These are phyloP conservation scores for Pythium insidiosum DNA, from an alignment of 352 stramenopile species.

Conservation along the genomic window DNA sequence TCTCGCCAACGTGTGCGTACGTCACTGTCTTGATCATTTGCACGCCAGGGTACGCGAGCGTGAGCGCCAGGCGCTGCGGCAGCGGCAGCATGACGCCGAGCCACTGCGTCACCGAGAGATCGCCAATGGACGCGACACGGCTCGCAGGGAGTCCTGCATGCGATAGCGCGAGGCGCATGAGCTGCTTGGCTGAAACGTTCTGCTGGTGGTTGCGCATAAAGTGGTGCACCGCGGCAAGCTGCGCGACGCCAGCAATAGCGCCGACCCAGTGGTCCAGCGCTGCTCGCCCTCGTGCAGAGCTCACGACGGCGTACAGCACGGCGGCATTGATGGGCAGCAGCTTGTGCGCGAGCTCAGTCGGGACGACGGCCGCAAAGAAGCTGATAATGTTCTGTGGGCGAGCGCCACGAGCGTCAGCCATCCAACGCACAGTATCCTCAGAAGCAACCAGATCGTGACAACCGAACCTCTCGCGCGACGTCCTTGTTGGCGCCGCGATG, in stretches of 20 bases:
- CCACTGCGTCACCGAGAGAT: conserved; percentile 45
- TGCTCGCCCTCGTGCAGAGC: no score
- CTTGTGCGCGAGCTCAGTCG: conserved; percentile 53
- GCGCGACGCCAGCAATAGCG: conserved; percentile 29
- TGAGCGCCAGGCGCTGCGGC: conserved; percentile 40
- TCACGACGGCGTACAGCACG: conserved; percentile 33
- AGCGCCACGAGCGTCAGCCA: no score
- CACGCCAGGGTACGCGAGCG: conserved; percentile 40
- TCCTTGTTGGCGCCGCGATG: no score
- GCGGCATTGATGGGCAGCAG: conserved; percentile 37
- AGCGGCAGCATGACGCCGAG: conserved; percentile 48
- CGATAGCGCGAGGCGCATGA: conserved; percentile 32
- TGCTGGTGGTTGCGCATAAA: conserved; percentile 25
- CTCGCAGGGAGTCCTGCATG: conserved; percentile 24
- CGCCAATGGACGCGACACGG: conserved; percentile 27
- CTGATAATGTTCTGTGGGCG: conserved; percentile 29
- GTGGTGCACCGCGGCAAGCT: conserved; percentile 37
- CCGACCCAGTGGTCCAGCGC: conserved; percentile 48
- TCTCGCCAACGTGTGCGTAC: conserved; percentile 58
- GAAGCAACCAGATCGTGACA: no score
- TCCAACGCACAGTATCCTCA: no score
- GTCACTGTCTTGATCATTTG: conserved; percentile 40
- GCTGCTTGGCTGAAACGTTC: conserved; percentile 36
- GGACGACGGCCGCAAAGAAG: conserved; percentile 48
- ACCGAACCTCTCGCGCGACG: no score